phyloP scores from a whole-genome alignment of 805 yeast genomes.

The Wickerhamiella azymoides region DNA sequence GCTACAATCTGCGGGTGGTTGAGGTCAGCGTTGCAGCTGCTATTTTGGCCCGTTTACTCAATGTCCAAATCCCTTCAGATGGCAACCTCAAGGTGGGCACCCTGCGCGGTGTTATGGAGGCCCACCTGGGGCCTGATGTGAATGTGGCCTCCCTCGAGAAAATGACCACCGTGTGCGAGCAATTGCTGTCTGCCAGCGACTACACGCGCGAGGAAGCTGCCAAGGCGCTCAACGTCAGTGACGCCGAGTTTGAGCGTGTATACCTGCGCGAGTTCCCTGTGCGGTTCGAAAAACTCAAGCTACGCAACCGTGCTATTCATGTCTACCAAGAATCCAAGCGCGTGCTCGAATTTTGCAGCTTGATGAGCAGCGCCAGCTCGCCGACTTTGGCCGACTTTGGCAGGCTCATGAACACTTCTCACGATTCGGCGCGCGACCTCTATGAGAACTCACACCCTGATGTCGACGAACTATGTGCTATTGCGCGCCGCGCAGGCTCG shows the following conservation, averaged over 20 bases:
- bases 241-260: constrained; percentile 30
- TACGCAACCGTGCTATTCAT: constrained; percentile 47
- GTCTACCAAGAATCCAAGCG: constrained; percentile 49
- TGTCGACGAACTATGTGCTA: constrained; percentile 37
- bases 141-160: constrained; percentile 29
- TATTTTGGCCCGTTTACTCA: constrained; percentile 37
- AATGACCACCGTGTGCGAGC: constrained; percentile 33
- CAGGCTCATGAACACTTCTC: constrained; percentile 43
- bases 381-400: constrained; percentile 36
- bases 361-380: constrained; percentile 24
- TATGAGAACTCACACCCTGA: constrained; percentile 45
- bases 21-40: constrained; percentile 59
- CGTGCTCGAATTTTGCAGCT: constrained; percentile 37
- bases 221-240: constrained; percentile 29
- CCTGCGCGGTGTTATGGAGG: constrained; percentile 49
- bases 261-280: constrained; percentile 46
- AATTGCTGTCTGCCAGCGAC: constrained; percentile 30
- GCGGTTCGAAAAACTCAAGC: constrained; percentile 38
- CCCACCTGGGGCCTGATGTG: constrained; percentile 27
- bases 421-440: constrained; percentile 34
- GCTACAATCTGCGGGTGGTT: constrained; percentile 58
- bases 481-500: constrained; percentile 44
- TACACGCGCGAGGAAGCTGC: constrained; percentile 39
- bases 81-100: constrained; percentile 46
- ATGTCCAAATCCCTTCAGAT: constrained; percentile 29